Evolutionary conservation across 2,329 filamentous ascomycete genomes (phyloP).

Genomic region (Pyricularia sp.): DNA sequence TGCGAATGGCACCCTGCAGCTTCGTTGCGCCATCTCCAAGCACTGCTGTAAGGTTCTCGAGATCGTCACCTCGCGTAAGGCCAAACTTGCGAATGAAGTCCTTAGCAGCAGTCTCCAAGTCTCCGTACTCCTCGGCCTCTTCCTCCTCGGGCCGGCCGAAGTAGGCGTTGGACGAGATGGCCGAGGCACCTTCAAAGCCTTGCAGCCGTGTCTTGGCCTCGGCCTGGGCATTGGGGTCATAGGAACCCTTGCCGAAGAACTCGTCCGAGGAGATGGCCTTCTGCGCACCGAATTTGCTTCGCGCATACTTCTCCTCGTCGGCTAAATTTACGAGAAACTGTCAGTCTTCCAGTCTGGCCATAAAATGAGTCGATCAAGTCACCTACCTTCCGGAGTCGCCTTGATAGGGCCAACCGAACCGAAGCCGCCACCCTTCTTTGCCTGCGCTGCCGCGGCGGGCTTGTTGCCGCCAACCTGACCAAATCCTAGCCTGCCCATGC

Average conservation of each 20-base stretch:
- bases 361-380: background rate
- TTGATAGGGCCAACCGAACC: conserved; percentile 71
- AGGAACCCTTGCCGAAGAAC: conserved; percentile 87
- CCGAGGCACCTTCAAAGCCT: conserved; percentile 81
- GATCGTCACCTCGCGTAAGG: conserved; percentile 86
- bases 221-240: conserved; percentile 64
- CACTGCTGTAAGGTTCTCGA: conserved; percentile 76
- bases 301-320: conserved; percentile 72
- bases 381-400: conserved; percentile 50
- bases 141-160: conserved; percentile 84
- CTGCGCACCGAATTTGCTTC: conserved; percentile 77
- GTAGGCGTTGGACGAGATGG: conserved; percentile 95
- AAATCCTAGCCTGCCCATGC: conserved; percentile 72
- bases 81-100: conserved; percentile 94
- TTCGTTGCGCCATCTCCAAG: conserved; percentile 75
- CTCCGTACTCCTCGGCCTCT: conserved; percentile 65
- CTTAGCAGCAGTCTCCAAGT: conserved; percentile 85
- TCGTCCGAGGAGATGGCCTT: conserved; percentile 97
- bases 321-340: conserved; percentile 26
- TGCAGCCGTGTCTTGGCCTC: conserved; percentile 81
- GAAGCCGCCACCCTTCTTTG: conserved; percentile 74
- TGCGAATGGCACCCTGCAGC: conserved; percentile 63
- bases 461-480: conserved; percentile 64
- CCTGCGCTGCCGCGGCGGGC: conserved; percentile 39
- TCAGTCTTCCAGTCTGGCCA: background rate